These are phyloP conservation scores for Trypanosomatidae sp. DNA, from an alignment of 208 protist genomes.

Conservation along the genomic window DNA sequence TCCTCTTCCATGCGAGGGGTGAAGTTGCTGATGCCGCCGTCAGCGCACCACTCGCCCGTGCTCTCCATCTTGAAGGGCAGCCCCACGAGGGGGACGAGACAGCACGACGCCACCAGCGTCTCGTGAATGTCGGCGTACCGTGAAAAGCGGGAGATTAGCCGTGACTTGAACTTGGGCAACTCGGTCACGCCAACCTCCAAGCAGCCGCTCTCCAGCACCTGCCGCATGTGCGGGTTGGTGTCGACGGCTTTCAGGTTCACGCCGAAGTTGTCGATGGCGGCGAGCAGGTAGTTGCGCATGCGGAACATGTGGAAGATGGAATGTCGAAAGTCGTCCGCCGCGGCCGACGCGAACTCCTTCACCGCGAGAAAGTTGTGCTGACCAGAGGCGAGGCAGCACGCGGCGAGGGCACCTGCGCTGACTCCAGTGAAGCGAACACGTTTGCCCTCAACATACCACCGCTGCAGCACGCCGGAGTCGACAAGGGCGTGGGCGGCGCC, in stretches of 20 bases:
- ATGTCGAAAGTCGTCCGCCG: conserved; percentile 44
- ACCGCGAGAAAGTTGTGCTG: conserved; percentile 45
- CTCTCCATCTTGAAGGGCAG: conserved; percentile 61
- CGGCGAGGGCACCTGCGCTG: conserved; percentile 59
- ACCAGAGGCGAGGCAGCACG: conserved; percentile 48
- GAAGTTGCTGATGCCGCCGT: conserved; percentile 69
- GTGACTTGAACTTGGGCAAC: conserved; percentile 48
- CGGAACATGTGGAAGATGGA: conserved; percentile 47
- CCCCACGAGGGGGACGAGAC: conserved; percentile 67
- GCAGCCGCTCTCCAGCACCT: conserved; percentile 42
- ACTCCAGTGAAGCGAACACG: conserved; percentile 63
- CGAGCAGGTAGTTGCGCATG: conserved; percentile 45
- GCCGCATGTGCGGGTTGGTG: conserved; percentile 21
- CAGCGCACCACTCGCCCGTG: conserved; percentile 74
- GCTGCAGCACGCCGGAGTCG: conserved; percentile 55
- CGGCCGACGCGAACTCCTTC: conserved; percentile 33
- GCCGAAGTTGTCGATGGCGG: conserved; percentile 45
- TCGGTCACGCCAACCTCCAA: conserved; percentile 72
- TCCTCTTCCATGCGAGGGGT: conserved; percentile 63
- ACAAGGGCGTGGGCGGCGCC: conserved; percentile 71
- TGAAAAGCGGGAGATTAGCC: conserved; percentile 43
- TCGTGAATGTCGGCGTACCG: conserved; percentile 54
- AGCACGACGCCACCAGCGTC: conserved; percentile 64
- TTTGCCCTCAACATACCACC: conserved; percentile 45
- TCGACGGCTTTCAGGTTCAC: conserved; percentile 42